Base-by-base conservation (phyloP, 495 filamentous ascomycete genomes). In the Baudoinia panamericana region DNA sequence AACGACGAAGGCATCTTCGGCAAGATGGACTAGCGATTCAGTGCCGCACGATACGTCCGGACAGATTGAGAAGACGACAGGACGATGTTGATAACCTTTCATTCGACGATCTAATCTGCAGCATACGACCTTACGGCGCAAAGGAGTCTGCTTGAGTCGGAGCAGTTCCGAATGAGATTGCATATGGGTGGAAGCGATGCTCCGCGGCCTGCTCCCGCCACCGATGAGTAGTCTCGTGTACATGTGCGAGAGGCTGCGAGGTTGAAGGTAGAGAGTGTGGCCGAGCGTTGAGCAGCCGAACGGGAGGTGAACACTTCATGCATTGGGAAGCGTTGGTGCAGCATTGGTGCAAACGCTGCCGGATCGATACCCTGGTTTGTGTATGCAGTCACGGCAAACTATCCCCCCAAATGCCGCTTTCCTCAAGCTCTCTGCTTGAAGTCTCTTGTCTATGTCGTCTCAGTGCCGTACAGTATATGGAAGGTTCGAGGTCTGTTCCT, bases 1-100 rank as follows among this genome's bases (percentile, higher is more conserved):
- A 87, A 93, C 34, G 88, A 95, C 38, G 90, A 94, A 45, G 87
- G 84, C 43, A 72, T 97, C 36, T 97, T 97, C 67, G 90, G 90
- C 17, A 75, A 73, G 43, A 95, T 95, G 88, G 90, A 97, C 30
- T 41, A 41, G 27, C 39, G 19, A 13, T 20, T 11, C 34, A 36
- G n/a, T n/a, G n/a, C n/a, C n/a, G n/a, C n/a, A n/a, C n/a, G n/a
- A n/a, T n/a, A n/a, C n/a, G n/a, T n/a, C n/a, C n/a, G n/a, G n/a
- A n/a, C n/a, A n/a, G n/a, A n/a, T n/a, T n/a, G n/a, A n/a, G 30
- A 33, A 8, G 7, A 33, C 8, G 8, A 17, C 7, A 33, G 15
- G 7, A 33, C 18, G 30, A 17, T 11, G 7, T 8, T 33, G 8
- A 33, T 33, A 8, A 3, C 13, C 4, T 17, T 19, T 19, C 15